phyloP scores from a whole-genome alignment of 768 basidiomycete species.

The Neoboletus brunneissimus region DNA sequence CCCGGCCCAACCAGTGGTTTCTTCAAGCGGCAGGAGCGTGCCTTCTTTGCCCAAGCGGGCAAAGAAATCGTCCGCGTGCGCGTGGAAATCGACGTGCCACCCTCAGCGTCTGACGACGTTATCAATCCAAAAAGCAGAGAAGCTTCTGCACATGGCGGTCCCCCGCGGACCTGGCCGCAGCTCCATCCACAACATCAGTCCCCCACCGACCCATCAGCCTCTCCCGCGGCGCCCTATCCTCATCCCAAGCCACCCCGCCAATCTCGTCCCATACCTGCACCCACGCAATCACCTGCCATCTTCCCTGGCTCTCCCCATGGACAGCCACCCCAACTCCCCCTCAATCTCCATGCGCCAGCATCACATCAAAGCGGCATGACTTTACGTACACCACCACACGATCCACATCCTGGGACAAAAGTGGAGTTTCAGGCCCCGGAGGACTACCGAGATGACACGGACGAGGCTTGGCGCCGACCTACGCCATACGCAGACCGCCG shows the following conservation, averaged over 20 bases:
- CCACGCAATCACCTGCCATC: slow-evolving; percentile 28
- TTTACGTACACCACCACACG: slow-evolving; percentile 49
- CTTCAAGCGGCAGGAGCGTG: slow-evolving; percentile 74
- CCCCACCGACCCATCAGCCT: slow-evolving; percentile 21
- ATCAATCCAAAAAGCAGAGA: slow-evolving; percentile 30
- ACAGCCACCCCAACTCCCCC: slow-evolving; percentile 34
- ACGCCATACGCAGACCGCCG: slow-evolving; percentile 74
- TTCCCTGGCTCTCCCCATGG: slow-evolving; percentile 32
- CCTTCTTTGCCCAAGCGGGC: slow-evolving; percentile 77
- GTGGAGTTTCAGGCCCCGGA: slow-evolving; percentile 37
- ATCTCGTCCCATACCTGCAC: slow-evolving; percentile 20
- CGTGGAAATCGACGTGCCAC: slow-evolving; percentile 61
- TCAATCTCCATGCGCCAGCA: slow-evolving; percentile 30
- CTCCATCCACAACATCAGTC: slow-evolving; percentile 31
- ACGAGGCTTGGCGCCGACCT: slow-evolving; percentile 70
- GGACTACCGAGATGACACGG: slow-evolving; percentile 54
- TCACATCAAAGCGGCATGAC: slow-evolving; percentile 26
- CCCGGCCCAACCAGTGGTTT: slow-evolving; percentile 68
- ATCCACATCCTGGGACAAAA: slow-evolving; percentile 35
- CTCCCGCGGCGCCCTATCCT: slow-evolving; percentile 35
- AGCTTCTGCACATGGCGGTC: slow-evolving; percentile 19
- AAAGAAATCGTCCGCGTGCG: slow-evolving; percentile 75
- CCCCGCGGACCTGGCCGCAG: slow-evolving; percentile 31
- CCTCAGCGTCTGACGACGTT: slow-evolving; percentile 12
- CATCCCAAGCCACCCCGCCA: slow-evolving; percentile 33